Evolutionary conservation across 2,329 filamentous ascomycete species (phyloP).

Genomic region (Zymoseptoria passerinii): DNA sequence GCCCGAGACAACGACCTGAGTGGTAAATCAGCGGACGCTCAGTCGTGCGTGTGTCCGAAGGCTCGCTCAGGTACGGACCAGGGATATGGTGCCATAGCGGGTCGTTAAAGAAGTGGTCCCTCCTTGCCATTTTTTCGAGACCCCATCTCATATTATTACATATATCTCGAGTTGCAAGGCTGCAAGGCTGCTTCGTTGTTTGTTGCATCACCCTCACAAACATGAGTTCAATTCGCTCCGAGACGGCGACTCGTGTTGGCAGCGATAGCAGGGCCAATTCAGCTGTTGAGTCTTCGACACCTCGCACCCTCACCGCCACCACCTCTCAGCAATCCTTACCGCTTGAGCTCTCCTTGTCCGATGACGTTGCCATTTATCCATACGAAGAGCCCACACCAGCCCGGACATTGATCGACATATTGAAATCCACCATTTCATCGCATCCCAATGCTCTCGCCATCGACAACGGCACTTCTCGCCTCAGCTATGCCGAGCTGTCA

Average conservation of each 20-base stretch:
- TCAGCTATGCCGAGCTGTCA: background rate
- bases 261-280: background rate
- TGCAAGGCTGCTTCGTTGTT: background rate
- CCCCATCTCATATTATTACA: background rate
- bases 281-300: background rate
- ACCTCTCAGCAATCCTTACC: background rate
- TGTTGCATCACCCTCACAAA: background rate
- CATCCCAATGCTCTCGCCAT: background rate
- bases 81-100: background rate
- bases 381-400: background rate
- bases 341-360: background rate
- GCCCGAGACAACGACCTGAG: background rate
- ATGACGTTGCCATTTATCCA: background rate
- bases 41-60: background rate
- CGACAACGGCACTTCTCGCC: background rate
- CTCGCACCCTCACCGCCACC: background rate
- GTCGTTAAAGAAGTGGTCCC: background rate
- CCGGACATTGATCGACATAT: background rate
- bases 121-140: background rate
- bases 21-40: background rate
- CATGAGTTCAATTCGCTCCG: background rate
- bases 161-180: background rate
- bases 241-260: background rate
- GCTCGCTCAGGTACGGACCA: too few species aligned
- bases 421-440: background rate